Conservation (phyloP, 1,139 yeast species). For the Pichia sp. region DNA sequence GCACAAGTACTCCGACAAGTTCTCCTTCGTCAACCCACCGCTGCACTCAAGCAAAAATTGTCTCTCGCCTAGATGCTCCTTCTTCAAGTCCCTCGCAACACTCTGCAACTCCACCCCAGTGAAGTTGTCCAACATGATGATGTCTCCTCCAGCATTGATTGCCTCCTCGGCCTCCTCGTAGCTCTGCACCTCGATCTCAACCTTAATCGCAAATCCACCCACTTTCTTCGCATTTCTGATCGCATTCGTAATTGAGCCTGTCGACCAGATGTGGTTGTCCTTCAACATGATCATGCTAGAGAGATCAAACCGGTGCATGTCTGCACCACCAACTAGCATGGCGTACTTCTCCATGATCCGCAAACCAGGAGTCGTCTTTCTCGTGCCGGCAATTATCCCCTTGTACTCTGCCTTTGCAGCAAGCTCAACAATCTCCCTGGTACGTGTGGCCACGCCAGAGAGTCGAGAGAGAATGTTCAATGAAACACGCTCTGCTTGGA, state of each 20-base stretch:
- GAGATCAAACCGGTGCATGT: constrained; percentile 86
- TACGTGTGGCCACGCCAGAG: constrained; percentile 86
- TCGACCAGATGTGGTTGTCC: constrained; percentile 89
- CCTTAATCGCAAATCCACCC: constrained; percentile 85
- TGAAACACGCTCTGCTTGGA: constrained; percentile 83
- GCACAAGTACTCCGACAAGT: constrained; percentile 61
- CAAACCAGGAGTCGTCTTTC: constrained; percentile 96
- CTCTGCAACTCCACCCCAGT: constrained; percentile 57
- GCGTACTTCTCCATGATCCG: constrained; percentile 85
- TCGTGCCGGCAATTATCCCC: constrained; percentile 93
- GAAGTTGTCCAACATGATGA: constrained; percentile 92
- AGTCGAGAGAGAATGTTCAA: constrained; percentile 77
- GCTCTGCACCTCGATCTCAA: constrained; percentile 85
- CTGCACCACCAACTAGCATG: constrained; percentile 94
- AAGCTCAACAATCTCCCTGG: constrained; percentile 50
- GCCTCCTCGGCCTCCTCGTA: constrained; percentile 89
- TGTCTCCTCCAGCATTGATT: constrained; percentile 91
- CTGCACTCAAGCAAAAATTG: constrained; percentile 69
- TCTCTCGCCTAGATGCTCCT: constrained; percentile 47
- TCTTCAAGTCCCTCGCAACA: constrained; percentile 63
- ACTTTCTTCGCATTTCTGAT: constrained; percentile 71
- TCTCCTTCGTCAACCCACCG: constrained; percentile 78
- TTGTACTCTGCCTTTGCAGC: constrained; percentile 71
- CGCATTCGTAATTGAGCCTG: constrained; percentile 86
- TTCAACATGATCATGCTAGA: constrained; percentile 95